Conservation (phyloP, 1,139 yeast genomes). For the Suhomyces coccinellae region DNA sequence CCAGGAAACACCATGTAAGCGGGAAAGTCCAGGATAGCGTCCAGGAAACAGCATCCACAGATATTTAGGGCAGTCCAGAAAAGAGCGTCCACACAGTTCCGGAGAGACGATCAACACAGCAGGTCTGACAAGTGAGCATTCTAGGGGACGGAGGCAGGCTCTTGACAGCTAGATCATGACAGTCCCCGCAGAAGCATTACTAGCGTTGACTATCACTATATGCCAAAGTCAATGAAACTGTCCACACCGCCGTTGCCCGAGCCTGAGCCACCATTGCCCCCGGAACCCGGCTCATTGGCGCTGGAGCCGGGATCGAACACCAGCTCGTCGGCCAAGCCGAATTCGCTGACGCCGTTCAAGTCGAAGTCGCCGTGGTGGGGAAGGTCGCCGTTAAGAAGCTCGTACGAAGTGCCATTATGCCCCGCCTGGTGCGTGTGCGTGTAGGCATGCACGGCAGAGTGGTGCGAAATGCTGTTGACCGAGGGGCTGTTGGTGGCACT, state of each 20-base stretch:
- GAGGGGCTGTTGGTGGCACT: slow-evolving; percentile 7
- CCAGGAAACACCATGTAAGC: no score
- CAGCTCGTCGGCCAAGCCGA: slow-evolving; percentile 2
- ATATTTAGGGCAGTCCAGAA: no score
- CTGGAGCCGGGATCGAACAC: not conserved
- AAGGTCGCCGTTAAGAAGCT: slow-evolving; percentile 8
- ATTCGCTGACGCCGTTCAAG: slow-evolving; percentile 5
- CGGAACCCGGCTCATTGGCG: not conserved
- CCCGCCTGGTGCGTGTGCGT: slow-evolving; percentile 12
- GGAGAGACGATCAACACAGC: not conserved
- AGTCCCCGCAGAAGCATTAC: no score
- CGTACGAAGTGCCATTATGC: slow-evolving; percentile 6
- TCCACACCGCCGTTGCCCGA: slow-evolving; percentile 15
- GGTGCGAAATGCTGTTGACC: slow-evolving; percentile 2
- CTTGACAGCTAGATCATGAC: no score
- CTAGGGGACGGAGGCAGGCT: no score
- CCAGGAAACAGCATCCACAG: no score
- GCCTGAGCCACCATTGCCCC: slow-evolving; percentile 1
- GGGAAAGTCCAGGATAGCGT: no score
- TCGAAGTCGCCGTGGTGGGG: slow-evolving; percentile 9
- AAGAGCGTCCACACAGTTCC: no score
- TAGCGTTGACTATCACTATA: not conserved
- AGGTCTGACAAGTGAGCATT: not conserved
- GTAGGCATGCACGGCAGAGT: slow-evolving; percentile 11
- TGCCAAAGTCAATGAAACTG: slow-evolving; percentile 19